These are phyloP conservation scores for Zoysia japonica DNA, from an alignment of 176 grass and related monocot species.

Conservation along the genomic window DNA sequence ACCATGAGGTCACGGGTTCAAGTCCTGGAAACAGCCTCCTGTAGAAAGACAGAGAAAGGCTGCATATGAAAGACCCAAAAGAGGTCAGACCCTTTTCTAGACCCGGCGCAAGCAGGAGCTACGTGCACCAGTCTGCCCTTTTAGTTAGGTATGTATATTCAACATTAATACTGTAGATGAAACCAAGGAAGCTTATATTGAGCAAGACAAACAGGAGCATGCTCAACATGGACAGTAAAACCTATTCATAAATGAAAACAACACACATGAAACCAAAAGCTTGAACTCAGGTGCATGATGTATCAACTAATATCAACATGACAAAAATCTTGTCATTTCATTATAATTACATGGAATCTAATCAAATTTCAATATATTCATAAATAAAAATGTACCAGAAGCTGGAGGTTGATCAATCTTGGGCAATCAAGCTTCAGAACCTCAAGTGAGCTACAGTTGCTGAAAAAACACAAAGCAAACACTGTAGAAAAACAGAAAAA, in stretches of 20 bases:
- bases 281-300: neutral
- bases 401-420: slow-evolving; percentile 76
- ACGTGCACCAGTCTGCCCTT: too few species aligned
- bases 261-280: neutral
- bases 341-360: neutral
- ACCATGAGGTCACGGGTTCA: too few species aligned
- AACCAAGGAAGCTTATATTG: neutral
- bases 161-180: neutral
- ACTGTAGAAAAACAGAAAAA: slow-evolving; percentile 3
- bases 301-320: neutral
- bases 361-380: slow-evolving; percentile 10
- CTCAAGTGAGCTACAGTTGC: slow-evolving; percentile 85
- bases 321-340: neutral
- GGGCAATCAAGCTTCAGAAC: slow-evolving; percentile 95
- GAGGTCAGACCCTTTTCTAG: too few species aligned
- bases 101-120: too few species aligned
- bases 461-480: slow-evolving; percentile 36
- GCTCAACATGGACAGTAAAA: neutral
- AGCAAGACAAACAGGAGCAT: neutral
- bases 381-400: slow-evolving; percentile 57
- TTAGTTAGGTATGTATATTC: neutral
- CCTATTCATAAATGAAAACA: neutral
- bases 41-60: too few species aligned
- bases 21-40: too few species aligned
- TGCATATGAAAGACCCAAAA: too few species aligned